These are phyloP conservation scores for Mesembryanthemum crystallinum DNA, from an alignment of 148 eudicot genomes.

Conservation along the genomic window DNA sequence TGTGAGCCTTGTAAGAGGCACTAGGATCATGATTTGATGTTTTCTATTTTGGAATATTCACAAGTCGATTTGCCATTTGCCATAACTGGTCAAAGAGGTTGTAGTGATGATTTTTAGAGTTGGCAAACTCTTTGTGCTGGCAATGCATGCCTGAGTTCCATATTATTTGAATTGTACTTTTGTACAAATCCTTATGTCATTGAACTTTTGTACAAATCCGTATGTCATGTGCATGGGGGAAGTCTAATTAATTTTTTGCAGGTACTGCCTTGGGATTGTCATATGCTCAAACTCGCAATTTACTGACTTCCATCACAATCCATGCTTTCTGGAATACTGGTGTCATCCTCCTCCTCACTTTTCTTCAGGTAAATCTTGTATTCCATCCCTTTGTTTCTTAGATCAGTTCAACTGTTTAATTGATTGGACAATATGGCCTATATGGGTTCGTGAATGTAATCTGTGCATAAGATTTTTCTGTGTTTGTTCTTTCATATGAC, in stretches of 20 bases:
- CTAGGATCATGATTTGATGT: not conserved
- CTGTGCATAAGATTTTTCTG: not conserved
- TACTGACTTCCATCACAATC: conserved; percentile 81
- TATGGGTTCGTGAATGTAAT: not conserved
- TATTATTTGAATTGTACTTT: not conserved
- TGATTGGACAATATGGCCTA: not conserved
- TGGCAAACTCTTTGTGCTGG: not conserved
- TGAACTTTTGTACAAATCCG: no score
- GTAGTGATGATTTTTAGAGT: not conserved
- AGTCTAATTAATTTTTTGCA: conserved; percentile 14
- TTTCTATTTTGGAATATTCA: not conserved
- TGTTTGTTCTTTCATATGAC: not conserved
- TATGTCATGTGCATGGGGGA: not conserved
- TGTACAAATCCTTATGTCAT: no score
- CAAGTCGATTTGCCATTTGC: not conserved
- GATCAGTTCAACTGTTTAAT: not conserved
- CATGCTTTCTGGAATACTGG: conserved; percentile 97
- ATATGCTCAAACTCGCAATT: conserved; percentile 95
- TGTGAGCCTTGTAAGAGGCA: not conserved
- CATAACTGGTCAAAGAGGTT: not conserved
- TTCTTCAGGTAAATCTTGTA: conserved; percentile 68
- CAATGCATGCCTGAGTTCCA: conserved; percentile 3
- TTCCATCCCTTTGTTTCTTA: not conserved
- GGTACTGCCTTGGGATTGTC: conserved; percentile 87
- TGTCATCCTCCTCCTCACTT: conserved; percentile 83